Conservation (phyloP, 176 grass and related monocot genomes). For the Coix lacrymajobi region DNA sequence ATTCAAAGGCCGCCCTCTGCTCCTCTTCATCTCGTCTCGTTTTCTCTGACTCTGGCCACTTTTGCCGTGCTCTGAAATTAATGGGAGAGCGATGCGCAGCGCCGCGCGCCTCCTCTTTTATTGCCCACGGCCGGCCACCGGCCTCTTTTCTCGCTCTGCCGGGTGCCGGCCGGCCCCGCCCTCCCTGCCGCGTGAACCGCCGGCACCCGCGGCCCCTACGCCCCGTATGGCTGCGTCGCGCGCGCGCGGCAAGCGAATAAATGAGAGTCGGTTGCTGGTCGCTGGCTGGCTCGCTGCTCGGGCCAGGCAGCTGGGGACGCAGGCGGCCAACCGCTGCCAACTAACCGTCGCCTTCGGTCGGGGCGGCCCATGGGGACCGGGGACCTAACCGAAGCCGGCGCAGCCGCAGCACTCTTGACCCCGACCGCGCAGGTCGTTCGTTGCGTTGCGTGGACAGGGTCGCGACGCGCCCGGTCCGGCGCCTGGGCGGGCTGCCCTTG, state of each 20-base stretch:
- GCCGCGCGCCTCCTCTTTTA: background rate
- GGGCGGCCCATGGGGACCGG: background rate
- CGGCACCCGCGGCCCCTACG: background rate
- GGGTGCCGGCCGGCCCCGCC: background rate
- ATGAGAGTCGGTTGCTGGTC: background rate
- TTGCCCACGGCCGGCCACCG: background rate
- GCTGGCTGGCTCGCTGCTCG: background rate
- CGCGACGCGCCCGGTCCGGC: background rate
- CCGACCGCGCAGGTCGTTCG: background rate
- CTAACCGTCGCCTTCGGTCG: background rate
- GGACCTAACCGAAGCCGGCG: background rate
- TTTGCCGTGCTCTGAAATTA: conserved; percentile 7
- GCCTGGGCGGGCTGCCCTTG: background rate
- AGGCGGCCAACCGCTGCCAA: background rate
- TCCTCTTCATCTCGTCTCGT: too few relatives aligned
- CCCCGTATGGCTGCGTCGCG: background rate
- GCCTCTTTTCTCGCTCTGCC: background rate
- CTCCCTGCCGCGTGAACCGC: conserved; percentile 27
- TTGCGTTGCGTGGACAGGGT: background rate
- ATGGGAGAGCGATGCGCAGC: background rate
- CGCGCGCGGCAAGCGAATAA: background rate
- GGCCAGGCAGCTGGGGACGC: background rate
- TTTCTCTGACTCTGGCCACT: background rate
- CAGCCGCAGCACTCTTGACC: background rate
- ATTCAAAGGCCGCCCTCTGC: background rate